A percentile compares a stretch with the other conserved stretches of the same genome.
These are phyloP conservation scores for Naumovozyma baii DNA, from an alignment of 805 yeast genomes.

Conservation along the genomic window DNA sequence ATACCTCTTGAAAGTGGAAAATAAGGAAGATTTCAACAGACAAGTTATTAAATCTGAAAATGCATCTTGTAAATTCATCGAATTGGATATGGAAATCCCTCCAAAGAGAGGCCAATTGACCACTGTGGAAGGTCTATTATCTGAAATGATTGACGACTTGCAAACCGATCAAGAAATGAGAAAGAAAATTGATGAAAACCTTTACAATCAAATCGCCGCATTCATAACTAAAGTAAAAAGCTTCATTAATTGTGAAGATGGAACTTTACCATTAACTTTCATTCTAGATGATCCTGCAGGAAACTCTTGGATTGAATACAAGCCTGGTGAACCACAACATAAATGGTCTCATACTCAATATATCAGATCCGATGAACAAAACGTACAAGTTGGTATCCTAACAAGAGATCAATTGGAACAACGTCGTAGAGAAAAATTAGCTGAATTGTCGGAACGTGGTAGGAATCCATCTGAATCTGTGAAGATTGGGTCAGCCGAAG, in stretches of 20 bases:
- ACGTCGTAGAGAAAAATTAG: conserved; percentile 29
- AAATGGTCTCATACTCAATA: conserved; percentile 85
- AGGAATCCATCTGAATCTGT: conserved; percentile 22
- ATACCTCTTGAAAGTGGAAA: conserved; percentile 60
- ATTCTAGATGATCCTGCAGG: conserved; percentile 90
- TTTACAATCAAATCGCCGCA: conserved; percentile 63
- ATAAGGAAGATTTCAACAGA: conserved; percentile 66
- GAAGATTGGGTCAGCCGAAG: conserved; percentile 7
- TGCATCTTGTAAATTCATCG: conserved; percentile 68
- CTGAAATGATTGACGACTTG: conserved; percentile 77
- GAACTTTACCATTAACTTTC: conserved; percentile 66
- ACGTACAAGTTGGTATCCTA: conserved; percentile 71
- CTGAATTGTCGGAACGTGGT: conserved; percentile 30
- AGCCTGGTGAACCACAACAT: conserved; percentile 79
- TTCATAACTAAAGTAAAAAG: conserved; percentile 53
- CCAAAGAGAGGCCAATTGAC: conserved; percentile 90
- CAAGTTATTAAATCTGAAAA: conserved; percentile 88
- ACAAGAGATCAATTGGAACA: conserved; percentile 47
- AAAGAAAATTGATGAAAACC: conserved; percentile 61
- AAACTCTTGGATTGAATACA: conserved; percentile 88
- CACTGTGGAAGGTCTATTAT: conserved; percentile 79
- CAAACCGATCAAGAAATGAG: conserved; percentile 74
- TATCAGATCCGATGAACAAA: conserved; percentile 78
- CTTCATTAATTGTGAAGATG: conserved; percentile 56
- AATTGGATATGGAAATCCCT: conserved; percentile 89